Evolutionary conservation across 148 eudicot species (phyloP), one percentile per base, ranked within the genome.

Genomic region (Bassia scoparia): DNA sequence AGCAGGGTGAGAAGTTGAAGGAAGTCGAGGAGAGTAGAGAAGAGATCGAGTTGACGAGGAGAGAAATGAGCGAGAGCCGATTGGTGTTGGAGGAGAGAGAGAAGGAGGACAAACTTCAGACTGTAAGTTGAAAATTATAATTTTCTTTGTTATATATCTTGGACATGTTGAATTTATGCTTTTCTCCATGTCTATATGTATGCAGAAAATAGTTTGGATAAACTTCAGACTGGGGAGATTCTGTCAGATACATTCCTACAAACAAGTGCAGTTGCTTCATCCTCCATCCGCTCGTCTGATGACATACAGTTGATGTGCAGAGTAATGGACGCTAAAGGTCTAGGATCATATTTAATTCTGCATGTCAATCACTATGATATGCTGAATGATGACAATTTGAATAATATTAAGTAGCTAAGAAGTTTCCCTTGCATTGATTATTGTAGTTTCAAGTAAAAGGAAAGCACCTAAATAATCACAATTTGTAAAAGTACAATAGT

Each of bases 281-380:
- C 73, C 31, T 54, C 37, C 35, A 17, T 30, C 18, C 31, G 48
- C 11, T 15, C 13, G 41, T 34, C 73, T 9, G n/a, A 24, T 35
- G 73, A 53, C 31, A 53, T 26, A 11, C 20, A 34, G 23, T 20
- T 24, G n/a, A 5, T 66, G 9, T 74, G 77, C 50, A 41, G 9
- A 50, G 37, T 65, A 12, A 74, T 74, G 77, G 62, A 74, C 29
- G 69, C 29, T 34, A 52, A 65, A 31, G 77, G 77, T 34, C 7
- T 74, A 49, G 23, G 62, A 27, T 21, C 23, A 26, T 74, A 74
- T 54, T 20, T 74, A 1, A 17, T 74, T 38, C 53, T n/a, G 56
- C 69, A 69, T 59, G 69, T 33, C 21, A 69, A 69, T 34, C 53
- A 53, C 74, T 23, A 34, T 30, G 61, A 61, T 34, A 20, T 38